Evolutionary conservation across 1,284 basidiomycete genomes (phyloP).

Genomic region (Rhodotorula sp.): DNA sequence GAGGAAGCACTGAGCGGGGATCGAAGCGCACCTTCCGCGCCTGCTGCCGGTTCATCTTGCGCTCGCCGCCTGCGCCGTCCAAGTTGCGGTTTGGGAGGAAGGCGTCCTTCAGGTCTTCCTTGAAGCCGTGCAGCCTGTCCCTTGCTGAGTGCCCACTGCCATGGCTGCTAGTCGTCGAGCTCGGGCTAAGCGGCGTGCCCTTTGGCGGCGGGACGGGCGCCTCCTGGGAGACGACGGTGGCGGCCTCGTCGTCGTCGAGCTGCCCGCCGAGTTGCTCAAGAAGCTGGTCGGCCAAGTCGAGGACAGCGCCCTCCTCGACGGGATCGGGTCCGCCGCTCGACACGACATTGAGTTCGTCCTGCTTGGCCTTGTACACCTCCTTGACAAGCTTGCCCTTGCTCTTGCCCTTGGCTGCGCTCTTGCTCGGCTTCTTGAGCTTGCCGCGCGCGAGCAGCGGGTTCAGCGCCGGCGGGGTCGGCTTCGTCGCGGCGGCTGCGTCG

Average conservation of each 20-base stretch:
- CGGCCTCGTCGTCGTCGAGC: slow-evolving; percentile 13
- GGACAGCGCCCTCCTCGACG: slow-evolving; percentile 39
- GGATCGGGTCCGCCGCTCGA: slow-evolving; percentile 6
- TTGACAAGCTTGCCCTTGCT: slow-evolving; percentile 9
- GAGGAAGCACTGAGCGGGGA: too few relatives aligned
- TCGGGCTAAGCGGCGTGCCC: slow-evolving; percentile 8
- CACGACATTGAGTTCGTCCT: slow-evolving; percentile 31
- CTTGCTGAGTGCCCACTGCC: slow-evolving; percentile 4
- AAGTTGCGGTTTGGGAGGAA: slow-evolving; percentile 25
- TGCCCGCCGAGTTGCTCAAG: slow-evolving; percentile 43
- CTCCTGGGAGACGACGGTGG: not conserved
- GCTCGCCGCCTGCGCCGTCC: slow-evolving; percentile 13
- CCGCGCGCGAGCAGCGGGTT: slow-evolving; percentile 41
- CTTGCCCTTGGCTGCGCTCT: slow-evolving; percentile 24
- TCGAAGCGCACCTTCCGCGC: slow-evolving; percentile 30
- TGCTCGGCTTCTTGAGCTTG: slow-evolving; percentile 35
- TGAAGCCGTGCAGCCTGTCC: slow-evolving; percentile 33
- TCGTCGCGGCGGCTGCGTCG: slow-evolving; percentile 7
- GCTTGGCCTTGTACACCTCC: slow-evolving; percentile 22
- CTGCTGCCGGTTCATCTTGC: slow-evolving; percentile 32
- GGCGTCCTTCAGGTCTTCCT: slow-evolving; percentile 29
- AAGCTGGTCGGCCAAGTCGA: slow-evolving; percentile 44
- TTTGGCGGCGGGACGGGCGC: not conserved
- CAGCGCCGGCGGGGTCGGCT: slow-evolving; percentile 15
- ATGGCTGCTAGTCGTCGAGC: slow-evolving; percentile 7